Percentiles rank a stretch among this genome's conserved stretches.
These are phyloP conservation scores for Cryptococcus neoformans DNA, from an alignment of 1,284 basidiomycete genomes.

Conservation along the genomic window DNA sequence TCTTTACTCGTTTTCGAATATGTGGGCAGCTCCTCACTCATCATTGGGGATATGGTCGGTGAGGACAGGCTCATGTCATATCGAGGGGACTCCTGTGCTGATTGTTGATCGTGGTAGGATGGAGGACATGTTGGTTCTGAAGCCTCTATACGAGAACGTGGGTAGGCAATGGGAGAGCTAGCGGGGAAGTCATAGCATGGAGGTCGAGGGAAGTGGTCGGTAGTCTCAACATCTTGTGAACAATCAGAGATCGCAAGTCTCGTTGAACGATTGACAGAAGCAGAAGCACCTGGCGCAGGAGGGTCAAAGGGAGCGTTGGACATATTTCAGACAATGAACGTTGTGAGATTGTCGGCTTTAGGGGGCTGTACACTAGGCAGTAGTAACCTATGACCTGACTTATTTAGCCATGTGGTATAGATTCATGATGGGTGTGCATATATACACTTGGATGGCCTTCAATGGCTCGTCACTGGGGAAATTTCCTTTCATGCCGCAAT, in stretches of 20 bases:
- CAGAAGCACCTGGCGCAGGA: no score
- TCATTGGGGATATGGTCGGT: background rate
- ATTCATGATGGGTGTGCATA: background rate
- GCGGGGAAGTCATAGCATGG: background rate
- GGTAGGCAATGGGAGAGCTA: background rate
- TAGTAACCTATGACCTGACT: no score
- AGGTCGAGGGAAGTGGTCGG: no score
- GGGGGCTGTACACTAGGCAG: no score
- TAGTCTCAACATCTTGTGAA: no score
- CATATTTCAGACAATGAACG: no score
- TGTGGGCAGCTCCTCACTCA: slow-evolving; percentile 25
- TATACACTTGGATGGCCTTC: background rate
- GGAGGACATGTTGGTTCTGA: slow-evolving; percentile 22
- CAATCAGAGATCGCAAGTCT: no score
- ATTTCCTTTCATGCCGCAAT: background rate
- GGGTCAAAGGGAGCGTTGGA: no score
- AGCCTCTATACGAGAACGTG: background rate
- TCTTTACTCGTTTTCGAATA: slow-evolving; percentile 30
- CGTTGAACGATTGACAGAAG: no score
- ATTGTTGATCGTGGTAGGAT: slow-evolving; percentile 16
- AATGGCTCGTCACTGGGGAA: background rate
- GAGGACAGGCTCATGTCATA: background rate
- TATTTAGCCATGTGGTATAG: background rate
- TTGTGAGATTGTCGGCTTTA: no score
- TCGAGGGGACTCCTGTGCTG: background rate